A percentile compares a stretch with the other conserved stretches of the same genome.
Conservation (phyloP, 306 rosid genomes). For the Morella rubra region DNA sequence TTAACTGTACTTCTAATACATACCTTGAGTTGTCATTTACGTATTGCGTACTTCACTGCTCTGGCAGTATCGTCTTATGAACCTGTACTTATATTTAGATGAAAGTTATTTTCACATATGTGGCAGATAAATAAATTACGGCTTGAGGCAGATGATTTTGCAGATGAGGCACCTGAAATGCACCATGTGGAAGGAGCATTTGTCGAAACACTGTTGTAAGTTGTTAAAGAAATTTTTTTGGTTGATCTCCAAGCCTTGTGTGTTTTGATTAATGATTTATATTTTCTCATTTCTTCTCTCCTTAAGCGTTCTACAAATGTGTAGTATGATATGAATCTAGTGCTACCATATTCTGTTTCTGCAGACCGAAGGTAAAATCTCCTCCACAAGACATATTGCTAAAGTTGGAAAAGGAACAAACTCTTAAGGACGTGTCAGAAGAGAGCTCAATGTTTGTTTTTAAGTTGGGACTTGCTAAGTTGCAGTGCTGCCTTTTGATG, state of each 20-base stretch:
- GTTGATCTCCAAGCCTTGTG: neutral
- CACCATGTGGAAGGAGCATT: constrained; percentile 91
- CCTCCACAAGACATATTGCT: constrained; percentile 81
- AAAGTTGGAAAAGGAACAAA: constrained; percentile 80
- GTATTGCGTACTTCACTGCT: constrained; percentile 2
- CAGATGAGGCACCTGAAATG: constrained; percentile 64
- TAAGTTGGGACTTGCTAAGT: constrained; percentile 77
- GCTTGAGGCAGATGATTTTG: constrained; percentile 59
- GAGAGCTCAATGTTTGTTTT: constrained; percentile 75
- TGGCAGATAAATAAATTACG: constrained; percentile 75
- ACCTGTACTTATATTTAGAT: constrained; percentile 10
- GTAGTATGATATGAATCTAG: constrained; percentile 9
- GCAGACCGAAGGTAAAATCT: constrained; percentile 81
- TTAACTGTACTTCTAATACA: neutral
- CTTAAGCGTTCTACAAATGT: constrained; percentile 1
- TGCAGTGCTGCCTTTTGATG: constrained; percentile 75
- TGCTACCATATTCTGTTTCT: constrained; percentile 30
- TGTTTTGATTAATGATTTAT: constrained; percentile 1
- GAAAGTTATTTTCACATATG: constrained; percentile 12
- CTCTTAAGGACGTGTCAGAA: constrained; percentile 60
- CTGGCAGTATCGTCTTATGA: neutral
- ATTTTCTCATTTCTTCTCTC: constrained; percentile 25
- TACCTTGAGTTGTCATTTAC: neutral
- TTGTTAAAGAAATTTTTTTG: constrained; percentile 15
- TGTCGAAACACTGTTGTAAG: constrained; percentile 90